Percentiles rank a stretch among this genome's conserved stretches.
Evolutionary conservation across 2,329 filamentous ascomycete species (phyloP).

Genomic region (Apiospora kogelbergensis): DNA sequence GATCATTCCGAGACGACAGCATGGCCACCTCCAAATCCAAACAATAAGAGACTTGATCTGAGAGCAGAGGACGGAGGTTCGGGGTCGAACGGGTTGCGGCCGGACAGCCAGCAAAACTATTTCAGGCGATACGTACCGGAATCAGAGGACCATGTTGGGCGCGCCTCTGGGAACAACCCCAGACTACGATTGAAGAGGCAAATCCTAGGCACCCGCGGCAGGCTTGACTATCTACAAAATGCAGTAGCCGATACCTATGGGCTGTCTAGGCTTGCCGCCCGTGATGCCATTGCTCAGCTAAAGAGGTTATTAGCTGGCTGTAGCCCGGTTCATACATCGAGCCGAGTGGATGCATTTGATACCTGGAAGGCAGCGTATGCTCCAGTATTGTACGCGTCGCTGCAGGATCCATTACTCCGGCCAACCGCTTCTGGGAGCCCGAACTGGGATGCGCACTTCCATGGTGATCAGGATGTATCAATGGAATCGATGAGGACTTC

Average conservation of each 20-base stretch:
- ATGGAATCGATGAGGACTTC: conserved; percentile 19
- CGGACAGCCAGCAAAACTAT: not conserved
- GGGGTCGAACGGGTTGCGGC: not conserved
- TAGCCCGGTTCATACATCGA: conserved; percentile 11
- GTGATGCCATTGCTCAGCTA: conserved; percentile 27
- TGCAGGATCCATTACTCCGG: not conserved
- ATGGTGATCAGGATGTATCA: conserved; percentile 6
- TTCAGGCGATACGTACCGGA: not conserved
- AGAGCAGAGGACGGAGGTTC: not conserved
- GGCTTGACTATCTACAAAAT: conserved; percentile 7
- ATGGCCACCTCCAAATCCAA: not conserved
- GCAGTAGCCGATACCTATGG: conserved; percentile 22
- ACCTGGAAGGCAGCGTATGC: conserved; percentile 27
- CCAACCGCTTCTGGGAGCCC: not conserved
- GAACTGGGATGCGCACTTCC: not conserved
- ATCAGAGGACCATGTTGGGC: not conserved
- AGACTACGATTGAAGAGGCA: conserved; percentile 6
- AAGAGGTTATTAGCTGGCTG: conserved; percentile 22
- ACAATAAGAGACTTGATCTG: not conserved
- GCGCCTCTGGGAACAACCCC: not conserved
- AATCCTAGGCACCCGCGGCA: conserved; percentile 3
- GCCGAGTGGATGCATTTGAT: conserved; percentile 24
- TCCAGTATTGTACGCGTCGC: not conserved
- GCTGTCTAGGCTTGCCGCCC: conserved; percentile 22
- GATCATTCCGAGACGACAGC: not conserved